Conservation (phyloP, 352 stramenopile species). For the Globisporangium nodosum region DNA sequence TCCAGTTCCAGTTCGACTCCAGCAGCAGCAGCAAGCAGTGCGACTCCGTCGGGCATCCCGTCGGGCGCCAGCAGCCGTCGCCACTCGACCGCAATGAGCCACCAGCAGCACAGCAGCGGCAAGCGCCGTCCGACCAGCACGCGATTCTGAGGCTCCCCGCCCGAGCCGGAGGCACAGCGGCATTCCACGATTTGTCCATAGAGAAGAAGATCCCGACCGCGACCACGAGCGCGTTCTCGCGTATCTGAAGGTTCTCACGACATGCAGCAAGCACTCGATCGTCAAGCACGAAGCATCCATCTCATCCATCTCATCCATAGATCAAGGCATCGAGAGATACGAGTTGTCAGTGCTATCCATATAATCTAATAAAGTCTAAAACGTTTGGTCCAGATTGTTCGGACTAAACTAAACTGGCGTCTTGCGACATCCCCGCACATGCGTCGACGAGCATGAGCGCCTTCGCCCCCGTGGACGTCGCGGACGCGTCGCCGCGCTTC, state of each 20-base stretch:
- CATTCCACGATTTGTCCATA: neutral
- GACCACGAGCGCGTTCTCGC: no score
- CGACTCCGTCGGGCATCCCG: conserved; percentile 2
- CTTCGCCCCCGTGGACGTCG: neutral
- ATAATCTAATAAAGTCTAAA: no score
- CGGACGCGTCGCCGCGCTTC: conserved; percentile 1
- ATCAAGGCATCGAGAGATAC: no score
- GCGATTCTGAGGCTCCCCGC: conserved; percentile 3
- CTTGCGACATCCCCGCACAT: neutral
- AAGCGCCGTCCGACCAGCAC: conserved; percentile 10
- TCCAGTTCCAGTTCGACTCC: neutral
- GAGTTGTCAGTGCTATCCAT: no score
- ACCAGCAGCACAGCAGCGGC: neutral
- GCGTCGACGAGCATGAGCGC: neutral
- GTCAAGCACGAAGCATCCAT: no score
- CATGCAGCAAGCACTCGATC: no score
- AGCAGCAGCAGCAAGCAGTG: neutral
- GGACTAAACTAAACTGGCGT: neutral
- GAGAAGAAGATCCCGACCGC: no score
- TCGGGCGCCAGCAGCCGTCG: conserved; percentile 4
- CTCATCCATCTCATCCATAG: no score
- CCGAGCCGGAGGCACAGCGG: no score
- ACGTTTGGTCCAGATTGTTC: neutral
- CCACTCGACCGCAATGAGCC: neutral
- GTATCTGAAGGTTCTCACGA: no score